phyloP scores from a whole-genome alignment of 2,329 filamentous ascomycete genomes.

The Arthroderma sp. region DNA sequence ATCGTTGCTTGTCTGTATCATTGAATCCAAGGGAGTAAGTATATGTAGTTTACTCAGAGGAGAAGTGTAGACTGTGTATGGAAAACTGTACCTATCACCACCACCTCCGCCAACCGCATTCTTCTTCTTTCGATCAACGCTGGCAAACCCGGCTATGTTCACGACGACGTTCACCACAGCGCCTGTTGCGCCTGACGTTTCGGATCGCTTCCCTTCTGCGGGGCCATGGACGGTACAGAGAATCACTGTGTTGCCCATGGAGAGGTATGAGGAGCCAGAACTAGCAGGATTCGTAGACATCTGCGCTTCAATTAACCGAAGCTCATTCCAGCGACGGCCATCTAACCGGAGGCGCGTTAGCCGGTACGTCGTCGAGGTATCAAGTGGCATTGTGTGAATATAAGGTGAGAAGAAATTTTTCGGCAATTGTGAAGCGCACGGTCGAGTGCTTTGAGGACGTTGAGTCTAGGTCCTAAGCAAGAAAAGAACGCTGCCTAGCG shows the following conservation, averaged over 20 bases:
- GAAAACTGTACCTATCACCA: constrained; percentile 57
- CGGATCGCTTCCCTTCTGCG: constrained; percentile 48
- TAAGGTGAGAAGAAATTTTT: not conserved
- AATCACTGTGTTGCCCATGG: constrained; percentile 96
- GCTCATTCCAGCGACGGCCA: constrained; percentile 89
- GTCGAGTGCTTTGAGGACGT: too few relatives aligned
- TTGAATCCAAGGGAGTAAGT: not conserved
- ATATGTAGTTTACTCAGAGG: too few relatives aligned
- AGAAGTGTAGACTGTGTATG: too few relatives aligned
- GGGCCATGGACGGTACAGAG: constrained; percentile 86
- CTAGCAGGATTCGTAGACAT: constrained; percentile 86
- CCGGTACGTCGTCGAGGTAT: constrained; percentile 81
- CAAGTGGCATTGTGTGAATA: constrained; percentile 61
- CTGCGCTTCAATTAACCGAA: constrained; percentile 75
- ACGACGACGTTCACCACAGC: constrained; percentile 70
- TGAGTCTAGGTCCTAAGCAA: too few relatives aligned
- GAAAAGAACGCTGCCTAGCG: too few relatives aligned
- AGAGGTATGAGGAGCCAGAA: constrained; percentile 84
- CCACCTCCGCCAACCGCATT: constrained; percentile 30
- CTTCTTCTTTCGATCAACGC: constrained; percentile 65
- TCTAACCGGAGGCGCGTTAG: constrained; percentile 73
- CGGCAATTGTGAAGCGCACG: not conserved
- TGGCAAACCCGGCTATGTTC: constrained; percentile 74
- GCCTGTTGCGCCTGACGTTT: constrained; percentile 36
- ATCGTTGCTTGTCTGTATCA: constrained; percentile 50